These are phyloP conservation scores for Fusarium clavum DNA, from an alignment of 2,329 filamentous ascomycete species.

Conservation along the genomic window DNA sequence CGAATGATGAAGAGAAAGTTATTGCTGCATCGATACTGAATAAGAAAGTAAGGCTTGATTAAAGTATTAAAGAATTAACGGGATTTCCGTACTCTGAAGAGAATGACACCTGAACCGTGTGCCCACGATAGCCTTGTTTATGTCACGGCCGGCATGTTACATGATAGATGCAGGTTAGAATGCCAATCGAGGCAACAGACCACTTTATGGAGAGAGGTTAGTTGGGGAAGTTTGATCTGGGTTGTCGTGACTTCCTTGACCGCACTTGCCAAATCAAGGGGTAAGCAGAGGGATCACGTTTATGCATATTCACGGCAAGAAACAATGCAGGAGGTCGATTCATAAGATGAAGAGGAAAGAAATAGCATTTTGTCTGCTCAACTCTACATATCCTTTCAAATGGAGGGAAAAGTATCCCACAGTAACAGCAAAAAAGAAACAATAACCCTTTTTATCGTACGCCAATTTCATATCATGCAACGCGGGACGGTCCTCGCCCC, in stretches of 20 bases:
- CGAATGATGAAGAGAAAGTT: constrained; percentile 14
- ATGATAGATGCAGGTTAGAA: background rate
- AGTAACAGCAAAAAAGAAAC: constrained; percentile 38
- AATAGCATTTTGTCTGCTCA: constrained; percentile 39
- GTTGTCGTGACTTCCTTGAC: background rate
- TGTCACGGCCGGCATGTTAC: background rate
- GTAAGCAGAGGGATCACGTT: background rate
- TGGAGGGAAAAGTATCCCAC: constrained; percentile 14
- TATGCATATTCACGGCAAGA: background rate
- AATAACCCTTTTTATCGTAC: constrained; percentile 52
- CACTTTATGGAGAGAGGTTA: background rate
- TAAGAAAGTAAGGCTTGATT: constrained; percentile 3
- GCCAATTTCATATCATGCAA: constrained; percentile 64
- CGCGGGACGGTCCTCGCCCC: constrained; percentile 58
- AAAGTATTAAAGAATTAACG: constrained; percentile 11
- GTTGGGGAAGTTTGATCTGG: background rate
- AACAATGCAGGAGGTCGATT: background rate
- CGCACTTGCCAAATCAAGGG: background rate
- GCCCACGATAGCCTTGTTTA: background rate
- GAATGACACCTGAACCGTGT: constrained; percentile 8
- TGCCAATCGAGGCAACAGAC: background rate
- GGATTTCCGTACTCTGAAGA: constrained; percentile 5
- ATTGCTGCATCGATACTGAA: constrained; percentile 19
- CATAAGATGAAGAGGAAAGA: constrained; percentile 14
- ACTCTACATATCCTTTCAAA: constrained; percentile 36